Evolutionary conservation across 2,329 filamentous ascomycete species (phyloP), one percentile per base, ranked within the genome.

Genomic region (Leptographium galeiforme): DNA sequence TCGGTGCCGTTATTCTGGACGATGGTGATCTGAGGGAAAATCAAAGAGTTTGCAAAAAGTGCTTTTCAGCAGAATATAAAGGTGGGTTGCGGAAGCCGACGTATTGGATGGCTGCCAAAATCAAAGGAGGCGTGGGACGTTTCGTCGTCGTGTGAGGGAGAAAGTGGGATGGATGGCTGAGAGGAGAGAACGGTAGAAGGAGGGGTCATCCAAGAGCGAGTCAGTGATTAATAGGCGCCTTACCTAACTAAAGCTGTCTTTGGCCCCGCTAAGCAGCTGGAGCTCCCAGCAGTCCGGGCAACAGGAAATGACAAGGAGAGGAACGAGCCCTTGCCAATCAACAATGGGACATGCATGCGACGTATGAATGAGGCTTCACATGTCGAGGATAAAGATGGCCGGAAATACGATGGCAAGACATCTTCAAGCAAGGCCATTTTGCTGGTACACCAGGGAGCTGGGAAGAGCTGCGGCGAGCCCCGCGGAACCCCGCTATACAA

Each of bases 41-140:
- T 33, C 11, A 39, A 43, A 46, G 30, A 19, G 12, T 39, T 48
- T 2, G 6, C 33, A 25, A 34, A 18, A 18, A 30, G 36, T 40
- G 8, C 4, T 19, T 40, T 40, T 49, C 39, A 32, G 36, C 5
- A 45, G 18, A 48, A 36, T 39, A 14, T 14, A 30, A 13, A 44
- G 36, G 18, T 33, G n/a, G 5, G n/a, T 34, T 10, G 41, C 33
- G 33, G 18, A 33, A n/a, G 30, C 10, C 10, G 25, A 32, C 10
- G 30, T 2, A 13, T 25, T 33, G 40, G 32, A 47, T 14, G 16
- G 43, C 18, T 16, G 19, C 19, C 34, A 44, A 32, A 44, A 51
- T 41, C 32, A 49, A 52, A 56, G 51, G 43, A 55, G 40, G 51
- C 50, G 54, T 55, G 48, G 51, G 45, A 56, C 56, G 33, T 36